Evolutionary conservation across 83 land plant genomes (phyloP).

Genomic region (Isoetes engelmannii): DNA sequence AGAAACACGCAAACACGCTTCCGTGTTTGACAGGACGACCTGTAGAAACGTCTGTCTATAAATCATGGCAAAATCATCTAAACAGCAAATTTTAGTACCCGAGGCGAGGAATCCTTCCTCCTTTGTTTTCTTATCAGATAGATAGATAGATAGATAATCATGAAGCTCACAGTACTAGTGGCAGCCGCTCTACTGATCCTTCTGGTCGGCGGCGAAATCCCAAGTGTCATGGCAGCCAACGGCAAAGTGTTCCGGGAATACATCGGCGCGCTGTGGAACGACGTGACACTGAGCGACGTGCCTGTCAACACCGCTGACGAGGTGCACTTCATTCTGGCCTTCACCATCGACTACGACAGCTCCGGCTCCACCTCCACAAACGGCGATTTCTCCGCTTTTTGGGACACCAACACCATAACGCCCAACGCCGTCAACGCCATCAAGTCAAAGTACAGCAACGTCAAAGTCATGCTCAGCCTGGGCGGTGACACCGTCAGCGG

Average conservation of each 20-base stretch:
- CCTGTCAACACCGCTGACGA: slow-evolving; percentile 29
- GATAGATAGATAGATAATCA: too few relatives aligned
- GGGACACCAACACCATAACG: slow-evolving; percentile 20
- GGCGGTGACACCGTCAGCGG: slow-evolving; percentile 11
- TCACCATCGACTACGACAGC: slow-evolving; percentile 42
- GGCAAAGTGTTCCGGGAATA: slow-evolving; percentile 32
- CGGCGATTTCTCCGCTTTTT: slow-evolving; percentile 33
- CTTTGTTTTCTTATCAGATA: too few relatives aligned
- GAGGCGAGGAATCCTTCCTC: too few relatives aligned
- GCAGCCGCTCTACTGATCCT: too few relatives aligned
- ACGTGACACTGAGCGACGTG: slow-evolving; percentile 29
- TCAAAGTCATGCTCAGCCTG: slow-evolving; percentile 33
- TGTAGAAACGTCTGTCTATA: too few relatives aligned
- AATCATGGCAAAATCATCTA: too few relatives aligned
- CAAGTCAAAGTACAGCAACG: slow-evolving; percentile 23
- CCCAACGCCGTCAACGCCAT: slow-evolving; percentile 20
- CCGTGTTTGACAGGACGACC: too few relatives aligned
- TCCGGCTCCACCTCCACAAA: slow-evolving; percentile 16
- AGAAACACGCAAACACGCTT: too few relatives aligned
- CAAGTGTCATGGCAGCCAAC: too few relatives aligned
- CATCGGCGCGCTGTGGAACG: slow-evolving; percentile 28
- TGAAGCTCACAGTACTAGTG: too few relatives aligned
- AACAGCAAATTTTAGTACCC: too few relatives aligned
- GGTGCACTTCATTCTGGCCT: slow-evolving; percentile 37
- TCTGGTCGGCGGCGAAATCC: too few relatives aligned